phyloP scores from a whole-genome alignment of 129 eudicot genomes.

The Flaveria sonorensis region DNA sequence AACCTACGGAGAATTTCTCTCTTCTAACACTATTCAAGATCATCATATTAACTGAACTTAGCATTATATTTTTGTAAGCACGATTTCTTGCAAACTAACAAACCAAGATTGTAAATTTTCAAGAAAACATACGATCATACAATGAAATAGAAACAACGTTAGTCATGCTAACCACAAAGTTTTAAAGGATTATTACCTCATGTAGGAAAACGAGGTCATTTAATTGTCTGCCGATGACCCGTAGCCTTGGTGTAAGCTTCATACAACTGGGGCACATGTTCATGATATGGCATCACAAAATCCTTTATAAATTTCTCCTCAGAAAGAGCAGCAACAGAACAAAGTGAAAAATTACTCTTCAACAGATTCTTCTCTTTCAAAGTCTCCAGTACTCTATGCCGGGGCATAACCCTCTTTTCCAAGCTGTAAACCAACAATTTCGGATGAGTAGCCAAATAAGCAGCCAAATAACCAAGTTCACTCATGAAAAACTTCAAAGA shows the following conservation, averaged over 20 bases:
- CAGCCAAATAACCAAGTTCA: conserved; percentile 31
- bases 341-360: too few species aligned
- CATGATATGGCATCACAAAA: too few species aligned
- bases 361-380: conserved; percentile 36
- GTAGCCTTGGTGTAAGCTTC: background rate
- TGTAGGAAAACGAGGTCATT: background rate
- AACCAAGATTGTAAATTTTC: background rate
- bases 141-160: too few species aligned
- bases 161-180: too few species aligned
- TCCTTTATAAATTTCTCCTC: too few species aligned
- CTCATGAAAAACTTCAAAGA: conserved; percentile 40
- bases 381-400: conserved; percentile 19
- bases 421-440: conserved; percentile 30
- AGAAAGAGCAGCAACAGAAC: too few species aligned
- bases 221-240: background rate
- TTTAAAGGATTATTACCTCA: background rate
- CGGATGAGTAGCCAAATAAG: conserved; percentile 31
- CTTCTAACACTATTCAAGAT: background rate
- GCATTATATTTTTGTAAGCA: background rate
- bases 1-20: background rate
- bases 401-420: conserved; percentile 40
- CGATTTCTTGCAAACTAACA: background rate
- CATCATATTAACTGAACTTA: background rate
- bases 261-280: background rate
- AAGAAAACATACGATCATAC: background rate